A percentile compares a stretch with the other conserved stretches of the same genome.
phyloP scores from a whole-genome alignment of 1,284 basidiomycete genomes.

The Papiliotrema flavescens region DNA sequence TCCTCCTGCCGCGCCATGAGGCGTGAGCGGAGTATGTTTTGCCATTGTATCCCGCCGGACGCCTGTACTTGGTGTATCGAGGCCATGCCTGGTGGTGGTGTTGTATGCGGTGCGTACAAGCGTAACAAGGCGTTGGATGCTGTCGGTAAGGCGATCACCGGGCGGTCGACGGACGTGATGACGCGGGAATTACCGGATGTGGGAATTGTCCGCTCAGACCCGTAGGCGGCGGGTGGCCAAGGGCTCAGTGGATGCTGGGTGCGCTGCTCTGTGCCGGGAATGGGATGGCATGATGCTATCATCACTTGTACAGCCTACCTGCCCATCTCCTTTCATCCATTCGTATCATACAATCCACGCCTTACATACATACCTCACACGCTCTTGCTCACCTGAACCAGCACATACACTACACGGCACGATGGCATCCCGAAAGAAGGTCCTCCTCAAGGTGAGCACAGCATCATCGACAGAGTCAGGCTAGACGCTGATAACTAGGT shows the following conservation, averaged over 20 bases:
- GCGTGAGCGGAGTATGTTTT: constrained; percentile 56
- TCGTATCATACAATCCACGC: not conserved
- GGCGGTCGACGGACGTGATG: not conserved
- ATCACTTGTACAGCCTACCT: not conserved
- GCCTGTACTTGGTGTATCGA: too few relatives aligned
- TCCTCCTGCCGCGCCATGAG: constrained; percentile 63
- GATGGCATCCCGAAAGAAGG: constrained; percentile 62
- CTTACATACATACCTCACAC: not conserved
- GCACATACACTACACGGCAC: constrained; percentile 4
- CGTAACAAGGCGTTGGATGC: too few relatives aligned
- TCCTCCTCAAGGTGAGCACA: constrained; percentile 81
- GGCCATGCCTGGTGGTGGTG: not conserved
- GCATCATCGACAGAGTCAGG: not conserved
- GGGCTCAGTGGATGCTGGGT: too few relatives aligned
- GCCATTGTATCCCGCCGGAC: constrained; percentile 35
- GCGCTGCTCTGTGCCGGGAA: too few relatives aligned
- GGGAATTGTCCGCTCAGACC: not conserved
- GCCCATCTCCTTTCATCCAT: not conserved
- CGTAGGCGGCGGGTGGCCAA: not conserved
- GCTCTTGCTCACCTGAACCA: not conserved
- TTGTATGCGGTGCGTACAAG: not conserved
- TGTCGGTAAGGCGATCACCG: too few relatives aligned
- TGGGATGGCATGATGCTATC: not conserved
- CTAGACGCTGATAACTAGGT: constrained; percentile 58
- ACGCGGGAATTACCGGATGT: not conserved